Conservation (phyloP, 176 grass and related monocot species). For the Oropetium thomaeum region DNA sequence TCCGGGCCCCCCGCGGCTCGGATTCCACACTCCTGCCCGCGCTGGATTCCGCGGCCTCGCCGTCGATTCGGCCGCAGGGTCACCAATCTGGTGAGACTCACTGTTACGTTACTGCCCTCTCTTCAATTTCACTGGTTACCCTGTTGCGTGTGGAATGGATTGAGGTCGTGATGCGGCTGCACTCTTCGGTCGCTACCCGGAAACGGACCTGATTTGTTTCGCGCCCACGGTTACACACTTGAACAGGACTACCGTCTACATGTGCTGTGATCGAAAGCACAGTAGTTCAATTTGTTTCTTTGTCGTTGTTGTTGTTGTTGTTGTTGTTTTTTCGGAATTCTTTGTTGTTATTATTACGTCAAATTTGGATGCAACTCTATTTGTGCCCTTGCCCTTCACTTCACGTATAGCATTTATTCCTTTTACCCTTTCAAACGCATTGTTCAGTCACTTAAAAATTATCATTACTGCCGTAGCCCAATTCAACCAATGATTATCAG, state of each 20-base stretch:
- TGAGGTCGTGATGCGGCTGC: neutral
- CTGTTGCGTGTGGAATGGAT: neutral
- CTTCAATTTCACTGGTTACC: neutral
- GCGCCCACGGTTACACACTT: neutral
- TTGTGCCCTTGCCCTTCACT: neutral
- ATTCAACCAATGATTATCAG: neutral
- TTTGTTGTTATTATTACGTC: neutral
- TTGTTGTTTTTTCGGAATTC: no score
- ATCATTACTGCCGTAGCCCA: neutral
- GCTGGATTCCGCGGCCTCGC: constrained; percentile 43
- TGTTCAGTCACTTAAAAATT: neutral
- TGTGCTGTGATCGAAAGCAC: neutral
- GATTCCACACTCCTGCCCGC: constrained; percentile 13
- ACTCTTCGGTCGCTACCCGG: neutral
- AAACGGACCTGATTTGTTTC: neutral
- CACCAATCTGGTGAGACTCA: constrained; percentile 27
- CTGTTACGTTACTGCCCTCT: neutral
- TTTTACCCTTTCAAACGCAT: neutral
- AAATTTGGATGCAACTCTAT: constrained; percentile 2
- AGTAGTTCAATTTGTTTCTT: no score
- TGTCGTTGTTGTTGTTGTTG: no score
- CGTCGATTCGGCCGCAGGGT: constrained; percentile 37
- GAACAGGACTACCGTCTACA: neutral
- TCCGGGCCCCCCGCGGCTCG: constrained; percentile 44
- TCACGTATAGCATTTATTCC: neutral